Evolutionary conservation across 2,329 filamentous ascomycete genomes (phyloP), one percentile per base, ranked within the genome.

Genomic region (Bipolaris cookei): DNA sequence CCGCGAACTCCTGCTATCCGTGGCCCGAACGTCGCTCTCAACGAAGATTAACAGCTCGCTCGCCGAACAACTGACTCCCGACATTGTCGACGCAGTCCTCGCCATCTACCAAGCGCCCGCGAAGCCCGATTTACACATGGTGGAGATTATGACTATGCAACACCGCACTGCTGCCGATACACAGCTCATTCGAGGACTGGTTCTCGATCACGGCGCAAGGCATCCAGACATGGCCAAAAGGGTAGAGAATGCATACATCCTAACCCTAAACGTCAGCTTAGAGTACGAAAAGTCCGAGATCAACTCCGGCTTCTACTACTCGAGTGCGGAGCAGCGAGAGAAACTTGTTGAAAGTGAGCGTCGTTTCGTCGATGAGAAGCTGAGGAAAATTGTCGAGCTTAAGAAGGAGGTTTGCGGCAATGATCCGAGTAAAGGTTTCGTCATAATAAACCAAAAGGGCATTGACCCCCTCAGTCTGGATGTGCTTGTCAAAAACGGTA

Each of bases 121-220:
- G 62, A 98, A 98, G 82, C 96, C 96, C 54, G 95, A 99, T 80
- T 80, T 99, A 73, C 94, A 98, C 83, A 99, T 99, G 95, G 86
- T 99, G 66, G 95, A 99, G 80, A 98, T 99, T 71, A 99, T 99
- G 95, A 98, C 96, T 78, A 98, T 99, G 94, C 95, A 99, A 82
- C 95, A 99, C 82, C 90, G 94, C 68, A 92, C 91, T 50, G 93
- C 94, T 57, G 91, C 95, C 30, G 95, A 99, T 78, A 99, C 95
- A 55, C 92, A 97, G 78, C 87, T 99, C 58, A 97, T 99, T 77
- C 88, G 90, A 64, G 95, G 95, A 58, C 84, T 99, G 56, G 95
- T 92, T 8, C 82, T 99, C 59, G 95, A 99, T 73, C 95, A 99
- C 78, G 95, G 95, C 66, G 93, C 95, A 11, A 87, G 95, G 73